Base-by-base conservation (phyloP, 176 grass and related monocot genomes). In the Hordeum marinum region DNA sequence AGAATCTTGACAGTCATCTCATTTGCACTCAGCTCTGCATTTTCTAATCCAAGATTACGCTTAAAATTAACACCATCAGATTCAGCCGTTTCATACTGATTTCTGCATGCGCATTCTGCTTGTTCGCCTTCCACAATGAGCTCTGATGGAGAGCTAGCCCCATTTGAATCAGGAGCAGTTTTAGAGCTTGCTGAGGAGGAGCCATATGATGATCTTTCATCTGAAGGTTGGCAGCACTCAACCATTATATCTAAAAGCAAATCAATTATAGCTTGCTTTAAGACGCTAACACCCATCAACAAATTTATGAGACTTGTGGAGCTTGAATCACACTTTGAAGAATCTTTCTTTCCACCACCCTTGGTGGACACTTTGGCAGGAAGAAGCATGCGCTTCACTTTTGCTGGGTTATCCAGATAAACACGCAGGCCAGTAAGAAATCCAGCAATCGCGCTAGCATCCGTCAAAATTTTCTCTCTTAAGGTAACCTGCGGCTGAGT, bases 171-270 rank as follows among this genome's bases (percentile, higher is more conserved):
- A n/a, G 93, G 85, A 88, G 64, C 85, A 82, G 71, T 82, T 92
- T 95, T 95, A 72, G 83, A 81, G 58, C 76, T 92, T 86, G 86
- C 66, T 35, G 74, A 80, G 45, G 87, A 91, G 54, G 82, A 95
- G 77, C 79, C 85, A 88, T 82, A 85, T 34, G 81, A 42, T 31
- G 65, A 67, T 93, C 85, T 86, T 84, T 83, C 93, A 87, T 95
- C 93, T 48, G 90, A 90, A 70, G 93, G 85, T 79, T 92, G 90
- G 75, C 96, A 98, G 77, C 96, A 98, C 78, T 98, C 91, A 23
- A 95, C 96, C 96, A 98, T 94, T 77, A 93, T 95, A 94, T 98
- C 96, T 60, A 98, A 57, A 84, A 98, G 94, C 79, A 95, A 94
- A 87, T 96, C 93, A 85, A 98, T 87, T 57, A 95, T 95, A 79